Evolutionary conservation across 2,329 filamentous ascomycete genomes (phyloP), one percentile per base, ranked within the genome.

Genomic region (Didymella glomerata): DNA sequence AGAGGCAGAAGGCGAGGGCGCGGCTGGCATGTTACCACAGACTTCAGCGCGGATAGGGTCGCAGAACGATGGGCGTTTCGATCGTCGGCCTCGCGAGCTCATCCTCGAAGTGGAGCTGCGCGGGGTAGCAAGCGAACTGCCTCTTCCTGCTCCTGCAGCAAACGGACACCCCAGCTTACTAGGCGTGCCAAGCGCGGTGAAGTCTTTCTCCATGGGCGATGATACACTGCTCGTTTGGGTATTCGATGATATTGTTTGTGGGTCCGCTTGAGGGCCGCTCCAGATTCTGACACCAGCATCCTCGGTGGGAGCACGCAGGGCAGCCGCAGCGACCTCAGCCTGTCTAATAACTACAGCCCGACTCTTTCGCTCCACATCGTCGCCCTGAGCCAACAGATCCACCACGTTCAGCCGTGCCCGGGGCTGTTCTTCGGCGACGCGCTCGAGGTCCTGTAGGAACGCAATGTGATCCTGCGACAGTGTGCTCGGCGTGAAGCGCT

Each of bases 111-210:
- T 69, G 11, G 78, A 79, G 58, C 77, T 79, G 57, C 73, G 75
- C 16, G 77, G 77, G 8, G 77, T 78, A 16, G 74, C 70, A 72
- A 84, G 58, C 68, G 74, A 68, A 50, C 79, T 78, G 67, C 80
- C 74, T 79, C 81, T 69, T 10, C 79, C 73, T 75, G 81, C 74
- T 47, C 77, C 69, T 41, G 79, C 79, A 41, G 86, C 88, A 77
- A 96, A 97, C 0, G 93, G 93, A 78, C 93, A 97, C 66, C 87
- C 86, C 50, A 97, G 81, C 64, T 85, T 86, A 68, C 93, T 91
- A 69, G 90, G 91, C 71, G 88, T 92, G 61, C 93, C 93, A 73
- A 89, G 83, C 32, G 93, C 90, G 18, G 93, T 97, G 70, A 97
- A 97, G 78, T 97, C 93, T 79, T 90, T 90, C 79, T 97, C 93